Evolutionary conservation across 2,329 filamentous ascomycete genomes (phyloP), one percentile per base, ranked within the genome.

Genomic region (Kalaharituber pfeilii): DNA sequence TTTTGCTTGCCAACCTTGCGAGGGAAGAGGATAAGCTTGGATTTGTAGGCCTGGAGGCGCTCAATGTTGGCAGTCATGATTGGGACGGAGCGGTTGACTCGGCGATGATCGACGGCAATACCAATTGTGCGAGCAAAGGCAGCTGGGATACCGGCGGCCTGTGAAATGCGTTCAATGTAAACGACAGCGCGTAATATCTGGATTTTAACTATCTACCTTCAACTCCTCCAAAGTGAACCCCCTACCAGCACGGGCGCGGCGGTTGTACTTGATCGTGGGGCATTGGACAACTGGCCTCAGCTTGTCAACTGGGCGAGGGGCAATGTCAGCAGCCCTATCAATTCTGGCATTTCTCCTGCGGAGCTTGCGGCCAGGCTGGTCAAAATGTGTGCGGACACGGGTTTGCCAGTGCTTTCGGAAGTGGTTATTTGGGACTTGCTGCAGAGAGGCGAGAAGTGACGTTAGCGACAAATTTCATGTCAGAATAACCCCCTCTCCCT

Each of bases 371-470:
- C 89, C 91, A 72, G 91, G 83, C 89, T 96, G 91, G 80, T 98
- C 87, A 78, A 98, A 98, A 81, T 98, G 91, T 75, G 86, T 85
- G 76, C 87, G 86, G 71, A 98, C 91, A 77, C 88, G 86, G 77
- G 87, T 86, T 76, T 96, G 88, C 91, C 91, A 98, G 80, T 98
- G 88, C 86, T 94, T 95, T 77, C 86, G 88, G 86, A 94, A 94
- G 73, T 95, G 62, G 56, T 63, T 63, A 56, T 62, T 62, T 53
- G 62, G 62, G 51, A 64, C 59, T 60, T 64, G 62, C 58, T 64
- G 56, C 52, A 54, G 54, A 42, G 45, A 28, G 45, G 33, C 13
- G 24, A 47, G 25, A 47, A 52, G 15, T 24, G 29, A n/a, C 33
- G 28, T 15, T 36, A 29, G 49, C 24, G 20, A 47, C 50, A 33